Evolutionary conservation across 495 filamentous ascomycete genomes (phyloP).

Genomic region (Hypoxylon lienhwacheense): DNA sequence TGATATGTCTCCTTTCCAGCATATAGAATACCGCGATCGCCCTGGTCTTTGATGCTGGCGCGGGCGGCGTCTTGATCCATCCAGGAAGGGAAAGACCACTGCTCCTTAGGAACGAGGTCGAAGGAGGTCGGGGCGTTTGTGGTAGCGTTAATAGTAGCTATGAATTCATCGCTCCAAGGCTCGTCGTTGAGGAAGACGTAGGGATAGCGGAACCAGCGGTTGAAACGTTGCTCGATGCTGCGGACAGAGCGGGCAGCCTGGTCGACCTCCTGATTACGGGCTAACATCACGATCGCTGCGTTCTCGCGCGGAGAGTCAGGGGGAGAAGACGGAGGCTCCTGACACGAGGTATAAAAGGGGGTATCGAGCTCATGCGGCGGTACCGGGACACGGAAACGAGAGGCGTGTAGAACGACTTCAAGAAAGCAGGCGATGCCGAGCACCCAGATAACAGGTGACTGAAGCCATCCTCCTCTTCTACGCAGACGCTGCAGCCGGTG

Average conservation of each 20-base stretch:
- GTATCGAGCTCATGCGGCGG: constrained; percentile 45
- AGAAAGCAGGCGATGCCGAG: constrained; percentile 33
- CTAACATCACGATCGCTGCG: constrained; percentile 90
- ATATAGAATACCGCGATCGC: constrained; percentile 88
- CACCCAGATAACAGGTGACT: constrained; percentile 35
- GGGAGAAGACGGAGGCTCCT: constrained; percentile 40
- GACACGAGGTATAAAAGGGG: constrained; percentile 48
- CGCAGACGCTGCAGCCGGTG: constrained; percentile 31
- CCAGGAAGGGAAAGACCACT: constrained; percentile 95
- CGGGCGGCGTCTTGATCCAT: constrained; percentile 77
- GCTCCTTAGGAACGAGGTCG: constrained; percentile 69
- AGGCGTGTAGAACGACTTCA: constrained; percentile 39
- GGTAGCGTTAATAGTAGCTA: constrained; percentile 75
- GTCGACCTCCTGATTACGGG: constrained; percentile 86
- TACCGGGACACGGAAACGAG: constrained; percentile 36
- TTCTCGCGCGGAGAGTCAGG: constrained; percentile 72
- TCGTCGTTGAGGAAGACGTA: constrained; percentile 96
- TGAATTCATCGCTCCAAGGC: constrained; percentile 83
- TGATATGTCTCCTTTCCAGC: constrained; percentile 99
- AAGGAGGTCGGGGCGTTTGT: constrained; percentile 80
- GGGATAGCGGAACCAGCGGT: constrained; percentile 95
- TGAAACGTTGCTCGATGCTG: constrained; percentile 95
- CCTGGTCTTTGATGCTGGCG: constrained; percentile 83
- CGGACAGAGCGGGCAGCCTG: constrained; percentile 88
- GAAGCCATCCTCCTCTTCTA: constrained; percentile 32